Evolutionary conservation across 495 filamentous ascomycete genomes (phyloP).

Genomic region (Talaromyces liani): DNA sequence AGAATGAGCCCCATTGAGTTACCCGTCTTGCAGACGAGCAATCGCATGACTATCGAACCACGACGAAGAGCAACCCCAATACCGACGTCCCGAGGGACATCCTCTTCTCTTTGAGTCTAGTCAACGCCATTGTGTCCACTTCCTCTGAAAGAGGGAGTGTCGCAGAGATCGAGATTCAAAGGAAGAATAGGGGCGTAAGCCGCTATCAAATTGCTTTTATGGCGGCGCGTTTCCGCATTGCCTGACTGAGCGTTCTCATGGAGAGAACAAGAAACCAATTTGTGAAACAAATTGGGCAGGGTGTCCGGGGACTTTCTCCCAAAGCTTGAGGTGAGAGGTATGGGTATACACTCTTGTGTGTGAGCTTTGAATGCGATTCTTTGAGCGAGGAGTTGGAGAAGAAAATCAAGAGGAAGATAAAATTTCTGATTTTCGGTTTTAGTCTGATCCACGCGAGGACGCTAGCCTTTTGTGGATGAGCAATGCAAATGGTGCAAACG

Average conservation of each 20-base stretch:
- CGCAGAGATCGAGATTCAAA: constrained; percentile 21
- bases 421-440: constrained; percentile 15
- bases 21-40: constrained; percentile 55
- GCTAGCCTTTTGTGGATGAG: not conserved
- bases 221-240: constrained; percentile 96
- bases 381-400: constrained; percentile 77
- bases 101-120: constrained; percentile 30
- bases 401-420: constrained; percentile 6
- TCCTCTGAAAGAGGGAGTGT: constrained; percentile 22
- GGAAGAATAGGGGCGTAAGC: constrained; percentile 48
- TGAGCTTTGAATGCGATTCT: constrained; percentile 99
- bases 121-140: constrained; percentile 40
- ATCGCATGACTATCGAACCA: constrained; percentile 98
- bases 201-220: constrained; percentile 90
- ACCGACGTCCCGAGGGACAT: constrained; percentile 12
- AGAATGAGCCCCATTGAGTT: constrained; percentile 99
- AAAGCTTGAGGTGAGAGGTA: constrained; percentile 54
- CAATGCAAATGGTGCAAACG: constrained; percentile 5
- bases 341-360: constrained; percentile 65
- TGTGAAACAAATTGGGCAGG: constrained; percentile 34
- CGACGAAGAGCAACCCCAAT: constrained; percentile 71
- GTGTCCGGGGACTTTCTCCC: constrained; percentile 99
- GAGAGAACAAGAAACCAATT: not conserved
- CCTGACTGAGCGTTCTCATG: constrained; percentile 22
- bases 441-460: constrained; percentile 11